Conservation (phyloP, 2,329 filamentous ascomycete genomes). For the Proliferodiscus dingleyae region DNA sequence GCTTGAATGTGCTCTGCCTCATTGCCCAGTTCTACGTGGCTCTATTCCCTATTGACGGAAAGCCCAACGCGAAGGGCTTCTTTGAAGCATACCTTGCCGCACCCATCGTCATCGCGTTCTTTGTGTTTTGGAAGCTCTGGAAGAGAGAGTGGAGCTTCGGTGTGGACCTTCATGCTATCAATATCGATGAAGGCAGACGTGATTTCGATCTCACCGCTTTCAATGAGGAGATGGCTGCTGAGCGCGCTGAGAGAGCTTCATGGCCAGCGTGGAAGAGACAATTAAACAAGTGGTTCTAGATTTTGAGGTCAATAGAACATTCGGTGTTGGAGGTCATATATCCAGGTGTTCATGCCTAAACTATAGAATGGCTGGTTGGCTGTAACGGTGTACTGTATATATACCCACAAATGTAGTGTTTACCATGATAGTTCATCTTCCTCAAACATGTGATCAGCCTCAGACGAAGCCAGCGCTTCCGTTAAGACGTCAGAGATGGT, state of each 20-base stretch:
- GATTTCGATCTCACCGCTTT: slow-evolving; percentile 29
- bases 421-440: too few species aligned
- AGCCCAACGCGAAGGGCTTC: slow-evolving; percentile 35
- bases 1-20: slow-evolving; percentile 62
- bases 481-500: too few species aligned
- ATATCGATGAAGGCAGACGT: slow-evolving; percentile 29
- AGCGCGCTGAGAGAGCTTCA: slow-evolving; percentile 24
- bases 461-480: too few species aligned
- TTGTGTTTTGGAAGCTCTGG: slow-evolving; percentile 62
- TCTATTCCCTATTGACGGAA: slow-evolving; percentile 45
- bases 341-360: too few species aligned
- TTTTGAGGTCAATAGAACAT: too few species aligned
- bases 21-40: slow-evolving; percentile 48
- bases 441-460: too few species aligned
- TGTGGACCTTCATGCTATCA: slow-evolving; percentile 24
- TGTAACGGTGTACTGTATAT: too few species aligned
- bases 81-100: slow-evolving; percentile 48
- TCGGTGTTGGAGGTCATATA: too few species aligned
- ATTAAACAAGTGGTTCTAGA: too few species aligned
- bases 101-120: slow-evolving; percentile 52
- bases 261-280: slow-evolving; percentile 29
- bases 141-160: slow-evolving; percentile 27
- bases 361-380: too few species aligned
- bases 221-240: slow-evolving; percentile 27
- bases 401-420: too few species aligned